Conservation (phyloP, 2,329 filamentous ascomycete genomes). For the Neurospora sp. region DNA sequence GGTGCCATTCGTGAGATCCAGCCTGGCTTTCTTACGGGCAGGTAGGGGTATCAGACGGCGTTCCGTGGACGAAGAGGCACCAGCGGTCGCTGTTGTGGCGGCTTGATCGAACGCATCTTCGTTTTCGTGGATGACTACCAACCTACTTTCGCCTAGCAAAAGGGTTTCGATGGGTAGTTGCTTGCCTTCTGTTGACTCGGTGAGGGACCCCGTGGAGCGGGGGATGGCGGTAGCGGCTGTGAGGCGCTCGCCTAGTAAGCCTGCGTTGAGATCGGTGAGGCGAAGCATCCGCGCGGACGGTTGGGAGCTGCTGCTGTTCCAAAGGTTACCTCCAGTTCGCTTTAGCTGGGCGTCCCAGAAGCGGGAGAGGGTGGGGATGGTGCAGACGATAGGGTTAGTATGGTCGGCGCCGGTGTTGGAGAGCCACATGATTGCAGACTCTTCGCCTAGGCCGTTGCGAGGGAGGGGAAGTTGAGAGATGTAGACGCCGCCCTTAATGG, state of each 20-base stretch:
- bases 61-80: slow-evolving; percentile 13
- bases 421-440: slow-evolving; percentile 48
- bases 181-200: slow-evolving; percentile 20
- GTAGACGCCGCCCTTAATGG: slow-evolving; percentile 43
- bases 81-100: background rate
- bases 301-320: slow-evolving; percentile 41
- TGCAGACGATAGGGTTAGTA: slow-evolving; percentile 35
- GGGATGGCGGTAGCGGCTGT: slow-evolving; percentile 39
- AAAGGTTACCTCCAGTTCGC: slow-evolving; percentile 42
- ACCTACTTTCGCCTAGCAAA: slow-evolving; percentile 44
- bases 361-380: slow-evolving; percentile 43
- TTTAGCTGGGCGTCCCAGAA: slow-evolving; percentile 53
- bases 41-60: slow-evolving; percentile 20
- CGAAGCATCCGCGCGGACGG: slow-evolving; percentile 44
- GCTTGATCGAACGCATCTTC: slow-evolving; percentile 26
- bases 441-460: slow-evolving; percentile 28
- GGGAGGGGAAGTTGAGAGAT: slow-evolving; percentile 32
- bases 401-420: slow-evolving; percentile 34
- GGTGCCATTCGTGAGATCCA: slow-evolving; percentile 20
- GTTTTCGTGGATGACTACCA: slow-evolving; percentile 45
- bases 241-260: slow-evolving; percentile 48
- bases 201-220: slow-evolving; percentile 2
- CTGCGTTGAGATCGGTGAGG: slow-evolving; percentile 40
- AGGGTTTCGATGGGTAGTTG: slow-evolving; percentile 42
- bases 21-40: slow-evolving; percentile 28